A percentile compares a stretch with the other conserved stretches of the same genome.
phyloP scores from a whole-genome alignment of 169 alveolate species.

The Plasmodium fragile region DNA sequence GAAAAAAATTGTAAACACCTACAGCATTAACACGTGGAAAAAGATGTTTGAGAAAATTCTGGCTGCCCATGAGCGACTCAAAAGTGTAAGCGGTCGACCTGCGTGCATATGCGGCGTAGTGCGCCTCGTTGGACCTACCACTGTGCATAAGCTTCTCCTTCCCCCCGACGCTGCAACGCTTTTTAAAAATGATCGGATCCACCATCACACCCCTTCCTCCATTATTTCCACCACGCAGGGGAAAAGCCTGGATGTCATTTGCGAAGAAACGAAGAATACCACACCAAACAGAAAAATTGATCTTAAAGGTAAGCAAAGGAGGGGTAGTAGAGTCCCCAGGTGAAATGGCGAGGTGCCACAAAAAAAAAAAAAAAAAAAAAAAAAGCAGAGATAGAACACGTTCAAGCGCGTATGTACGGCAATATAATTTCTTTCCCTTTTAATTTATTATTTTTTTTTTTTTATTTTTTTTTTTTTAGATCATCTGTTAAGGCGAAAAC shows the following conservation, averaged over 20 bases:
- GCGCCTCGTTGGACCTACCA: no score
- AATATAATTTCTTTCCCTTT: background rate
- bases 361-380: slow-evolving; percentile 4
- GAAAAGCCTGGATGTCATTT: slow-evolving; percentile 33
- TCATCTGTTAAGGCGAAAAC: slow-evolving; percentile 62
- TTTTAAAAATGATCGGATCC: background rate
- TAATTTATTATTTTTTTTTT: background rate
- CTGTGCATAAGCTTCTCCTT: background rate
- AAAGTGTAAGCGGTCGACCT: slow-evolving; percentile 11
- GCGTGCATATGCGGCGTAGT: background rate
- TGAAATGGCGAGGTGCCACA: background rate
- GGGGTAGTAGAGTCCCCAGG: background rate
- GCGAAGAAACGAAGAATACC: slow-evolving; percentile 54
- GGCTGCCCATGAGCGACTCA: slow-evolving; percentile 56
- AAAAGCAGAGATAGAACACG: background rate
- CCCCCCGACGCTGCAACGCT: background rate
- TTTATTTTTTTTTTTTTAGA: slow-evolving; percentile 25
- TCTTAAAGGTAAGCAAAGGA: slow-evolving; percentile 32
- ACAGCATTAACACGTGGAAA: slow-evolving; percentile 72
- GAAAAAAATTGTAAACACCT: slow-evolving; percentile 59
- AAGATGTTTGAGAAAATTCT: slow-evolving; percentile 53
- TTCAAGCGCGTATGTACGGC: background rate
- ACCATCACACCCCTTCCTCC: background rate
- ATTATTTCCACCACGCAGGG: slow-evolving; percentile 23
- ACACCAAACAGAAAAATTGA: slow-evolving; percentile 66